Conservation (phyloP, 176 grass and related monocot species). For the Oropetium thomaeum region DNA sequence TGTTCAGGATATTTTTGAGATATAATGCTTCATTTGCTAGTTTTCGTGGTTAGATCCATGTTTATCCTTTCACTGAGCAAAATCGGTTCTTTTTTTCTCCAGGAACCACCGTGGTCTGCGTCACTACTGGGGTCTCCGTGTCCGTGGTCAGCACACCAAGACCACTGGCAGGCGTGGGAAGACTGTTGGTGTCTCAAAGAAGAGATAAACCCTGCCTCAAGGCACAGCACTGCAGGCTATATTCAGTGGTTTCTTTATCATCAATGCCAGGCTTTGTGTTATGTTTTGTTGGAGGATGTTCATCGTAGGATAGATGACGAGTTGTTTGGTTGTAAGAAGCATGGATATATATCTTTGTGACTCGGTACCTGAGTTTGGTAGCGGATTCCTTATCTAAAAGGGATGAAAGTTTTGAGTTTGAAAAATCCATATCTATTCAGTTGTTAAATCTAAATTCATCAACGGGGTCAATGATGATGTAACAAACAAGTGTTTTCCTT, state of each 20-base stretch:
- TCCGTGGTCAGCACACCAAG: conserved; percentile 83
- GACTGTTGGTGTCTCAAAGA: conserved; percentile 88
- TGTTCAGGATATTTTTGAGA: background rate
- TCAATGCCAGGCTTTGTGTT: background rate
- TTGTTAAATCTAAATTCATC: too few species aligned
- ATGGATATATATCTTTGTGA: background rate
- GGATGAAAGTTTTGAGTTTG: background rate
- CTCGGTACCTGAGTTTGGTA: background rate
- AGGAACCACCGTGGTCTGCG: conserved; percentile 80
- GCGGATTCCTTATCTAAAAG: background rate
- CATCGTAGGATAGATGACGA: conserved; percentile 22
- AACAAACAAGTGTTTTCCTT: too few species aligned
- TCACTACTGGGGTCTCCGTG: conserved; percentile 80
- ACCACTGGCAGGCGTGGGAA: conserved; percentile 81
- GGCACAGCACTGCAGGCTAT: background rate
- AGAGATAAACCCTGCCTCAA: conserved; percentile 41
- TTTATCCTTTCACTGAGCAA: background rate
- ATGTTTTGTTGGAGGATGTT: background rate
- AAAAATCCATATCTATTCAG: background rate
- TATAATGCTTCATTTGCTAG: background rate
- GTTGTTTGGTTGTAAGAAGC: background rate
- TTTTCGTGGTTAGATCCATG: background rate
- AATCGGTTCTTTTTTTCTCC: background rate
- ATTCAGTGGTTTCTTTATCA: background rate
- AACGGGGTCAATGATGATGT: too few species aligned